Base-by-base conservation (phyloP, 75 land plant genomes). In the Gnetum montanum region DNA sequence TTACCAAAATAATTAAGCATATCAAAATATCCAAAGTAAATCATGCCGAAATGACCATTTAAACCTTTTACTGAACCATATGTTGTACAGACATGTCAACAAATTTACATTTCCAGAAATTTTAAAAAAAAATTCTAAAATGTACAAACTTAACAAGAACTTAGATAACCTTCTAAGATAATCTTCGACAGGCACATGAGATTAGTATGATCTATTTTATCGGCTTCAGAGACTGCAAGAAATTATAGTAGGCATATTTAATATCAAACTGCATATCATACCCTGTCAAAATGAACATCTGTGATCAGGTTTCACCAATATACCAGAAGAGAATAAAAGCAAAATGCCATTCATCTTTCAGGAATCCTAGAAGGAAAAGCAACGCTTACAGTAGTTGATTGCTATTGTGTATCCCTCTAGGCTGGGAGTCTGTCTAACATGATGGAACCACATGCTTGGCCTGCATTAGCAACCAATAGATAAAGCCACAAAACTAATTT, bases 361-460 rank as follows among this genome's bases (percentile, higher is more conserved):
- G 55, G 12, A 43, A n/a, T n/a, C n/a, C n/a, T n/a, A n/a, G n/a
- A n/a, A n/a, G n/a, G 49, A 13, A 27, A 8, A 35, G 12, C 28
- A 22, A 33, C 2, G 62, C 71, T 79, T 61, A 90, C 96, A 90
- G 67, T 79, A 90, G 41, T 90, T 90, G 43, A 90, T 44, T 40
- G 96, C 96, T 59, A 90, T 80, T 30, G 85, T 83, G 30, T 70
- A 61, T 47, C 96, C 96, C 22, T 66, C 70, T 0, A 35, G 26
- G 65, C 78, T 88, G 18, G 93, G 93, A 30, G 67, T 68, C 52
- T 90, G 96, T 35, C 79, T 76, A 31, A 90, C 96, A 67, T 90
- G 78, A 68, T 90, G 96, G 58, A 86, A 90, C 96, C 96, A 90
- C 87, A 90, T 72, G 66, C 96, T 86, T 23, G 96, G 96, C 70